phyloP scores from a whole-genome alignment of 148 eudicot species.

The Vaccinium myrtillus region DNA sequence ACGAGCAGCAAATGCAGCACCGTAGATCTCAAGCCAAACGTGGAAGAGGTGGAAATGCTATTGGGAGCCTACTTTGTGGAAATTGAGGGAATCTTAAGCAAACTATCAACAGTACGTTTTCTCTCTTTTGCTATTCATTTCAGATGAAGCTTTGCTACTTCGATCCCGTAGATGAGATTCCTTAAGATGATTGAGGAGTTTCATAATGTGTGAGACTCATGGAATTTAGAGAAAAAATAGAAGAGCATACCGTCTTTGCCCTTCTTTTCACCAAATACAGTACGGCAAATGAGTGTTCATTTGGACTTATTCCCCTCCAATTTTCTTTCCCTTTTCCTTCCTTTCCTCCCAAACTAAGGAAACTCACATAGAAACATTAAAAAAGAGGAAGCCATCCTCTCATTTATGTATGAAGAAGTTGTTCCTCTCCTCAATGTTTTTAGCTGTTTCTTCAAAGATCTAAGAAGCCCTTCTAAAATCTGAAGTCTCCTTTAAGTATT shows the following conservation, averaged over 20 bases:
- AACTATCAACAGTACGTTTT: slow-evolving; percentile 8
- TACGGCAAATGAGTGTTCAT: neutral
- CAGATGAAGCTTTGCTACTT: neutral
- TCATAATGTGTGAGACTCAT: neutral
- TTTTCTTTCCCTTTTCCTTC: neutral
- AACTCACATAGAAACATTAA: neutral
- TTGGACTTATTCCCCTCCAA: neutral
- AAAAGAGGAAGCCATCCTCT: neutral
- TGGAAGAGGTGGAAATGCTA: slow-evolving; percentile 15
- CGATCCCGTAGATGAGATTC: neutral
- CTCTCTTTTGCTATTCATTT: slow-evolving; percentile 4
- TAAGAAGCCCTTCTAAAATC: neutral
- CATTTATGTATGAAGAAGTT: neutral
- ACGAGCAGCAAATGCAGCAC: neutral
- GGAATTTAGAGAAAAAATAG: neutral
- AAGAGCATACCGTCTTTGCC: neutral
- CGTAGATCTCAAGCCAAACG: neutral
- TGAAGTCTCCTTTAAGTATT: neutral
- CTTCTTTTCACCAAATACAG: neutral
- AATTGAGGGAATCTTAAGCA: slow-evolving; percentile 6
- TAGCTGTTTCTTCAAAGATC: neutral
- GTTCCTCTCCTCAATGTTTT: neutral
- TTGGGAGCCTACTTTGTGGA: slow-evolving; percentile 14
- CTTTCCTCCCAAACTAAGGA: neutral
- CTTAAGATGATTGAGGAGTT: neutral